These are phyloP conservation scores for Dothistroma pini DNA, from an alignment of 2,329 filamentous ascomycete species.

Conservation along the genomic window DNA sequence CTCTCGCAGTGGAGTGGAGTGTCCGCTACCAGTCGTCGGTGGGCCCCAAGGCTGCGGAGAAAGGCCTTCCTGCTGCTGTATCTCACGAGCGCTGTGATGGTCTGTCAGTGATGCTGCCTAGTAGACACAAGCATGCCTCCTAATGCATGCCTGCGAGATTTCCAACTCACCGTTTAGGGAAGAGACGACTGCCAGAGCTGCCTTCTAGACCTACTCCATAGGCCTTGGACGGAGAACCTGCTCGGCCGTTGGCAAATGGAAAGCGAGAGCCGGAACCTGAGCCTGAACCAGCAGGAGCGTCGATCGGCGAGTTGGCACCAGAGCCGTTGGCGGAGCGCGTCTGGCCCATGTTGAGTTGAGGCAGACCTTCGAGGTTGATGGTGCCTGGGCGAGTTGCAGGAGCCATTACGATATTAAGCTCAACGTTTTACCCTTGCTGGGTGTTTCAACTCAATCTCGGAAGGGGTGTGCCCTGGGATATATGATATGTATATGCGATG, in stretches of 20 bases:
- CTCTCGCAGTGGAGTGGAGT: constrained; percentile 92
- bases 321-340: constrained; percentile 75
- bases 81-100: constrained; percentile 78
- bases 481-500: background rate
- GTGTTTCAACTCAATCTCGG: constrained; percentile 14
- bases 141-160: background rate
- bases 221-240: constrained; percentile 95
- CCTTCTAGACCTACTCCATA: constrained; percentile 39
- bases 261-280: constrained; percentile 58
- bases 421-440: background rate
- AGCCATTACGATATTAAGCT: constrained; percentile 84
- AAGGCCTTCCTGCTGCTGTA: constrained; percentile 92
- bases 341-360: constrained; percentile 60
- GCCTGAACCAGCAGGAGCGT: constrained; percentile 61
- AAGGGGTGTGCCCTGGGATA: constrained; percentile 15
- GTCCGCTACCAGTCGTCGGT: constrained; percentile 90
- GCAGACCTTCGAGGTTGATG: constrained; percentile 77
- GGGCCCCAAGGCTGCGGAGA: constrained; percentile 78
- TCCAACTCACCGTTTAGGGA: constrained; percentile 78
- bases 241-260: constrained; percentile 67
- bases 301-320: constrained; percentile 74
- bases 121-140: background rate
- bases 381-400: constrained; percentile 76
- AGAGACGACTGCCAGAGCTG: constrained; percentile 63
- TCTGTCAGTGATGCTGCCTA: background rate